Percentiles rank a stretch among this genome's conserved stretches.
These are phyloP conservation scores for Erysiphe pulchra DNA, from an alignment of 2,329 filamentous ascomycete genomes.

Conservation along the genomic window DNA sequence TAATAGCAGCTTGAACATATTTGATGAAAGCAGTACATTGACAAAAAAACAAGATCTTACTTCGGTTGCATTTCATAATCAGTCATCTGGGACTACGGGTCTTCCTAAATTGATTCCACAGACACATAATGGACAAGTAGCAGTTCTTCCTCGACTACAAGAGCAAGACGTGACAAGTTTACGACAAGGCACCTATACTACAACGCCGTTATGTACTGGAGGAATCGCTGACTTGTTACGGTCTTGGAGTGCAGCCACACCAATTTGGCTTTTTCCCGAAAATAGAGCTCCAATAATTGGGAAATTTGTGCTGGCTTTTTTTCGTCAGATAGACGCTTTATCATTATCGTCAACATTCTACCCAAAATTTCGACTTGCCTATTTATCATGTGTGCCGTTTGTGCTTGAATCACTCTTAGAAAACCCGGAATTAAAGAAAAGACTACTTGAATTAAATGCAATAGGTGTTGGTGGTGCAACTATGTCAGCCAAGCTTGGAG, in stretches of 20 bases:
- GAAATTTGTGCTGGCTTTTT: conserved; percentile 22
- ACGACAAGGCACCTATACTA: conserved; percentile 29
- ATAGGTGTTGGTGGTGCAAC: conserved; percentile 39
- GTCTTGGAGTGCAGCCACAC: conserved; percentile 30
- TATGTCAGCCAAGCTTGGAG: conserved; percentile 24
- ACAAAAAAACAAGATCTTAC: conserved; percentile 8
- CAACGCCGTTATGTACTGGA: conserved; percentile 39
- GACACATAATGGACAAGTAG: conserved; percentile 26
- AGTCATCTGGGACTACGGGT: conserved; percentile 38
- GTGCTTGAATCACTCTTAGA: conserved; percentile 26
- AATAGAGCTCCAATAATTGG: conserved; percentile 28
- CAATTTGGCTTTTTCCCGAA: conserved; percentile 37
- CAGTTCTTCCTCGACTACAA: conserved; percentile 24
- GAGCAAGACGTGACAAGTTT: conserved; percentile 4
- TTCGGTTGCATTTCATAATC: conserved; percentile 27
- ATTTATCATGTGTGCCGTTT: conserved; percentile 37
- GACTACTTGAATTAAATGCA: conserved; percentile 26
- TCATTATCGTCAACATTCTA: conserved; percentile 4
- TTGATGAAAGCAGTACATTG: neutral
- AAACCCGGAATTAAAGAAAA: conserved; percentile 16
- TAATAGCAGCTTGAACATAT: neutral
- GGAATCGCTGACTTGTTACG: conserved; percentile 36
- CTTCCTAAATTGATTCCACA: conserved; percentile 36
- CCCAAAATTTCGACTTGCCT: conserved; percentile 17
- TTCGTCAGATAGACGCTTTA: conserved; percentile 9